These are phyloP conservation scores for Candida nonsorbophila DNA, from an alignment of 805 yeast species.

Conservation along the genomic window DNA sequence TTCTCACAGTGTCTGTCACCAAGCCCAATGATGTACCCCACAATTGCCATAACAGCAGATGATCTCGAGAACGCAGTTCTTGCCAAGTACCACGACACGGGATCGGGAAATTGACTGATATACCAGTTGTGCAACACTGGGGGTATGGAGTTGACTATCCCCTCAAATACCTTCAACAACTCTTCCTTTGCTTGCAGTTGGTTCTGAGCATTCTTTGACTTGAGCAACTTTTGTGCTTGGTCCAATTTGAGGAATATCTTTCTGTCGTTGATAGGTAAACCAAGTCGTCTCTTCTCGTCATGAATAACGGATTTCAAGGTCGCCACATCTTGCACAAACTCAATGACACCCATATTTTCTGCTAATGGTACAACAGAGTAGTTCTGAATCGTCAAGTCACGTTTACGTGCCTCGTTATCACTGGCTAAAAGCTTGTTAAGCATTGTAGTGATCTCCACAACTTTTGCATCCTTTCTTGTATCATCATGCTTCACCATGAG, in stretches of 20 bases:
- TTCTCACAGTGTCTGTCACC: slow-evolving; percentile 98
- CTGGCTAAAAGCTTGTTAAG: slow-evolving; percentile 67
- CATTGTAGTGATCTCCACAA: slow-evolving; percentile 85
- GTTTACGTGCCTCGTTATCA: slow-evolving; percentile 66
- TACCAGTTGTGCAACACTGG: slow-evolving; percentile 88
- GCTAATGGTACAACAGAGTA: slow-evolving; percentile 87
- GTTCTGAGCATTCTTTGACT: slow-evolving; percentile 8
- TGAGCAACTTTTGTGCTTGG: slow-evolving; percentile 23
- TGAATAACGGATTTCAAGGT: slow-evolving; percentile 28
- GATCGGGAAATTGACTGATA: slow-evolving; percentile 83
- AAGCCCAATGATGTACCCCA: slow-evolving; percentile 87
- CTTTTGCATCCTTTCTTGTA: slow-evolving; percentile 89
- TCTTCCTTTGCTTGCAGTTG: slow-evolving; percentile 10
- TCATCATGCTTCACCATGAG: slow-evolving; percentile 88
- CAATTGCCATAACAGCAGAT: slow-evolving; percentile 94
- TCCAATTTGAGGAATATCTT: slow-evolving; percentile 23
- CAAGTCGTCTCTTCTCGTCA: slow-evolving; percentile 23
- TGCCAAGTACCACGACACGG: slow-evolving; percentile 79
- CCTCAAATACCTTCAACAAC: slow-evolving; percentile 17
- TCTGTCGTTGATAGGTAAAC: slow-evolving; percentile 18
- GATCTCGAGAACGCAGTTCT: slow-evolving; percentile 72
- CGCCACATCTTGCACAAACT: slow-evolving; percentile 37
- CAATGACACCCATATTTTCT: slow-evolving; percentile 85
- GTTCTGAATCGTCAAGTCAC: slow-evolving; percentile 67
- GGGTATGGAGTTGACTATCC: slow-evolving; percentile 34